A percentile compares a stretch with the other conserved stretches of the same genome.
phyloP scores from a whole-genome alignment of 352 stramenopile genomes.

The Thalassiosira livingstoniorum region DNA sequence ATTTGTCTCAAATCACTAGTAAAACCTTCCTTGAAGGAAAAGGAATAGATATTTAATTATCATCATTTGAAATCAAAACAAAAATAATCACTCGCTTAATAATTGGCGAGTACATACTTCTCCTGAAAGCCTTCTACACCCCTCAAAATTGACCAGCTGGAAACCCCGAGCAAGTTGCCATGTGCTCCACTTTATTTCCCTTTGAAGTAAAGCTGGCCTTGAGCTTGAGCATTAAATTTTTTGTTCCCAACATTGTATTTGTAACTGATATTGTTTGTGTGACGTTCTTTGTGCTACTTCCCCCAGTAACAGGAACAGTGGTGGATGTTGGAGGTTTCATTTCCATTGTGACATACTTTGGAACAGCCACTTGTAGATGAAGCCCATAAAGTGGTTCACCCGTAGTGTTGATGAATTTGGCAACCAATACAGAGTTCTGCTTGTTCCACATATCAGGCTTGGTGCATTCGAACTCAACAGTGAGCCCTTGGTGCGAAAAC shows the following conservation, averaged over 20 bases:
- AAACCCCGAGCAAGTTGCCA: slow-evolving; percentile 83
- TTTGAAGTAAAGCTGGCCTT: slow-evolving; percentile 86
- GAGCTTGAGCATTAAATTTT: slow-evolving; percentile 89
- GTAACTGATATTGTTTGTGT: slow-evolving; percentile 96
- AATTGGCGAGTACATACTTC: too few relatives aligned
- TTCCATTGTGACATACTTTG: slow-evolving; percentile 97
- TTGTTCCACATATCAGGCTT: slow-evolving; percentile 94
- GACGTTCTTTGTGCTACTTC: slow-evolving; percentile 76
- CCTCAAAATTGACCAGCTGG: slow-evolving; percentile 79
- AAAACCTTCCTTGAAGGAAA: too few relatives aligned
- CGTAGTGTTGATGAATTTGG: slow-evolving; percentile 93
- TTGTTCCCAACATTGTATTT: slow-evolving; percentile 94
- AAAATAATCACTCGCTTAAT: too few relatives aligned
- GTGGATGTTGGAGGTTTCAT: slow-evolving; percentile 96
- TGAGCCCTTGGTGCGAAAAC: slow-evolving; percentile 96
- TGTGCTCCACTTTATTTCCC: slow-evolving; percentile 83
- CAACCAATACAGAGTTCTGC: slow-evolving; percentile 92
- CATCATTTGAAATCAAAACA: too few relatives aligned
- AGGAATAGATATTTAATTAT: too few relatives aligned
- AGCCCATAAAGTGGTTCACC: slow-evolving; percentile 90
- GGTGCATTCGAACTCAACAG: slow-evolving; percentile 87
- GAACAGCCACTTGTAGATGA: slow-evolving; percentile 94
- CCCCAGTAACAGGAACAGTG: slow-evolving; percentile 89
- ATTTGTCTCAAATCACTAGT: too few relatives aligned
- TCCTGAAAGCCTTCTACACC: too few relatives aligned